Evolutionary conservation across 306 rosid species (phyloP).

Genomic region (Quercus alba): DNA sequence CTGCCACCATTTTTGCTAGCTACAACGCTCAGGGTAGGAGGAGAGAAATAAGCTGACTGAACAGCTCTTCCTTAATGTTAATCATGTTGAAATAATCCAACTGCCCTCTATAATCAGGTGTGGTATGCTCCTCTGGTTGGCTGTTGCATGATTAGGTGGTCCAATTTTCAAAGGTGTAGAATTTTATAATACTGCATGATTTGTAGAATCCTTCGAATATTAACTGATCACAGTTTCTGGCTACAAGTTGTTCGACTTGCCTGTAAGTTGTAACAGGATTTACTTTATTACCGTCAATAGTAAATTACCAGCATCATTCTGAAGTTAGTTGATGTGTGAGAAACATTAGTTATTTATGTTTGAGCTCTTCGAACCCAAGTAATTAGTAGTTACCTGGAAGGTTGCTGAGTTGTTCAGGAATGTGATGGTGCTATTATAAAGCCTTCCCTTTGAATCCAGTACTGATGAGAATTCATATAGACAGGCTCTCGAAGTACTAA

Average conservation of each 20-base stretch:
- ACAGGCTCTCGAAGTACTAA: too few relatives aligned
- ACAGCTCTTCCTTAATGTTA: background rate
- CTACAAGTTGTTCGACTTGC: background rate
- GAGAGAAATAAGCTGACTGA: background rate
- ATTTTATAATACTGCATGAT: background rate
- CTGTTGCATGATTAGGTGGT: background rate
- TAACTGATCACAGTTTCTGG: background rate
- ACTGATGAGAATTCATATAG: too few relatives aligned
- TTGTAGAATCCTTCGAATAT: background rate
- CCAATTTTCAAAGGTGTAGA: background rate
- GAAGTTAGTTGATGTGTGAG: background rate
- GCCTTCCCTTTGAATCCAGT: too few relatives aligned
- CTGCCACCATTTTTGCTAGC: background rate
- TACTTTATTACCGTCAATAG: background rate
- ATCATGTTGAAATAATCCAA: background rate
- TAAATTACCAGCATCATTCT: background rate
- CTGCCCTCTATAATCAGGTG: background rate
- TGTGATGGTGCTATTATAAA: too few relatives aligned
- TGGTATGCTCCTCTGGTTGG: background rate
- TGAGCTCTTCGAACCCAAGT: too few relatives aligned
- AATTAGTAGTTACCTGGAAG: too few relatives aligned
- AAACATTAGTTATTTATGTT: background rate
- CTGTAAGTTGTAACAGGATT: constrained; percentile 15
- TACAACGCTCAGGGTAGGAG: background rate
- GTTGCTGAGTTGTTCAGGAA: too few relatives aligned